These are phyloP conservation scores for Starmerella roubikii DNA, from an alignment of 805 yeast species.

Conservation along the genomic window DNA sequence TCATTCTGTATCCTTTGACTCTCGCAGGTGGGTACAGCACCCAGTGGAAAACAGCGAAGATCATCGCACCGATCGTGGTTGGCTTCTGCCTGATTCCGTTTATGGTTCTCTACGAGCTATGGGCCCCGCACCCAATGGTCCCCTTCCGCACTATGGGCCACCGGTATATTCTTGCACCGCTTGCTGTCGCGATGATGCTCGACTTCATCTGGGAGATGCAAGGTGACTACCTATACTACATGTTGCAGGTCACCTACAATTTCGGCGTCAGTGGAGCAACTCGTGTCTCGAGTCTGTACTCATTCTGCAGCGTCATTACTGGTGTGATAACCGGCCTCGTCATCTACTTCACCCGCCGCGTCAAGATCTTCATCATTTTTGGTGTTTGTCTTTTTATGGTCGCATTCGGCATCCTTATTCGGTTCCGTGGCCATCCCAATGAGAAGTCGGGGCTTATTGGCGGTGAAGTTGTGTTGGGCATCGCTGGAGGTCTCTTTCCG, in stretches of 20 bases:
- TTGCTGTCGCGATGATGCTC: slow-evolving; percentile 42
- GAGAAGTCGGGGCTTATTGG: slow-evolving; percentile 42
- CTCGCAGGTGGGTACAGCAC: slow-evolving; percentile 50
- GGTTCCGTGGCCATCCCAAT: slow-evolving; percentile 40
- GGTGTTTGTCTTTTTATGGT: slow-evolving; percentile 48
- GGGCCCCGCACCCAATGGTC: slow-evolving; percentile 48
- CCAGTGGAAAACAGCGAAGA: slow-evolving; percentile 46
- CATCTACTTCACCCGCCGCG: slow-evolving; percentile 35
- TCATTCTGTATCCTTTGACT: slow-evolving; percentile 59
- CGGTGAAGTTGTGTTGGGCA: slow-evolving; percentile 48
- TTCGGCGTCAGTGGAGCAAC: slow-evolving; percentile 51
- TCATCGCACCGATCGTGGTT: slow-evolving; percentile 56
- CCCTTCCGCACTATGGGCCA: slow-evolving; percentile 49
- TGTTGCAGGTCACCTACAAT: slow-evolving; percentile 48
- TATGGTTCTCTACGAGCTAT: slow-evolving; percentile 47
- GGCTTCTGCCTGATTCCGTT: slow-evolving; percentile 50
- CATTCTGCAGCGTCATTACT: slow-evolving; percentile 49
- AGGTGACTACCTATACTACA: slow-evolving; percentile 53
- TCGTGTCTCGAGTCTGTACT: slow-evolving; percentile 46
- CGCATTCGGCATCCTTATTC: slow-evolving; percentile 46
- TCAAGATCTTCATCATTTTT: slow-evolving; percentile 46
- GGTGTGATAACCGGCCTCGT: slow-evolving; percentile 48
- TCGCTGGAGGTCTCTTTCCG: slow-evolving; percentile 63
- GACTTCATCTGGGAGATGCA: slow-evolving; percentile 58
- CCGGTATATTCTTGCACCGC: slow-evolving; percentile 64